Base-by-base conservation (phyloP, 1,284 basidiomycete species). In the Xerocomus minutiporus region DNA sequence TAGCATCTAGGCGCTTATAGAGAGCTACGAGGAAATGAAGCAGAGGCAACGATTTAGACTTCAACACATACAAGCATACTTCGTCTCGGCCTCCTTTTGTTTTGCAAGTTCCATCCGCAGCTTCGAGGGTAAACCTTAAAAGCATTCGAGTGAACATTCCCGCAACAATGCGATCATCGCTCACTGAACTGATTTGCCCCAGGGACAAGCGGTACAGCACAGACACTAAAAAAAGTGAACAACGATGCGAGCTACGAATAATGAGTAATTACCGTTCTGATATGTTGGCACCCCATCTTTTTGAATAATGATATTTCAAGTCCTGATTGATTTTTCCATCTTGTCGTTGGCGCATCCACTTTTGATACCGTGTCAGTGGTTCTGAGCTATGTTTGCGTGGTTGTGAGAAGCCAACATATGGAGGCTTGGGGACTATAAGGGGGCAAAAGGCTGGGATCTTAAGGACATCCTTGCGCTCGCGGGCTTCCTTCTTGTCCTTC, bases 321-420 rank as follows among this genome's bases (percentile, higher is more conserved):
- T 63, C 61, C 25, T 54, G 58, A 40, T 58, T 66, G 28, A 44
- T 41, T 12, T 29, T 45, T 54, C 52, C 66, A 15, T 67, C 58
- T 41, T 15, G 44, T 11, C 59, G 64, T 40, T 65, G 63, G 48
- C 85, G 73, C 47, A 82, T 61, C 75, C 75, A 79, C 43, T 63
- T 66, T 61, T 88, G 85, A 61, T 82, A 88, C 7, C 75, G 68
- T 50, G 78, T 85, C 47, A 75, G 70, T 1, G 85, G 82, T 25
- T 60, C 57, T 7, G 63, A 66, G 2, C 64, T 59, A 59, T 88
- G 83, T n/a, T 61, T 48, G 0, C 64, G 65, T 6, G 77, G 72
- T 7, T 70, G 59, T 1, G 68, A 62, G 59, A 74, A 88, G 1
- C 86, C 86, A 49, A 75, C 66, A 48, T 67, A 69, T 6, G 56